These are phyloP conservation scores for Pecoramyces ruminantium DNA, from an alignment of 192 early-diverging fungal genomes.

Conservation along the genomic window DNA sequence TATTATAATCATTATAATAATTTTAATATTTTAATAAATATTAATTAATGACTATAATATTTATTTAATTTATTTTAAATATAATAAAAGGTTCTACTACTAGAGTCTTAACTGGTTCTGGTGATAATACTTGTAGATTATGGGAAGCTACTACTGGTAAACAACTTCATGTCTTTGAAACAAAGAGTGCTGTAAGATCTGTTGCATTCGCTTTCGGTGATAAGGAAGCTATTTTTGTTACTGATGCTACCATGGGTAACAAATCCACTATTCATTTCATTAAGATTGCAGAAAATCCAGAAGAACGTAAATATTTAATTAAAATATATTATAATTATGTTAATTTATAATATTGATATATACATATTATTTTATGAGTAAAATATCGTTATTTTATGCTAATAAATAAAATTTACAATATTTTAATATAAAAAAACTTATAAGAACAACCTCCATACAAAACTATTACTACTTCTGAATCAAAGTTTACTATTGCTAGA, in stretches of 20 bases:
- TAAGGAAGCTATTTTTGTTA: constrained; percentile 70
- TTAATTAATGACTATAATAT: no score
- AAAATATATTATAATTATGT: no score
- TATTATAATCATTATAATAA: no score
- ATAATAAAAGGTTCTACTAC: constrained; percentile 37
- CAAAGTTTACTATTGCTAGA: constrained; percentile 79
- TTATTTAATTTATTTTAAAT: no score
- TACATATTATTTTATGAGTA: no score
- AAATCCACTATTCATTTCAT: constrained; percentile 72
- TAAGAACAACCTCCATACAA: constrained; percentile 8
- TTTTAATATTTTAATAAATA: no score
- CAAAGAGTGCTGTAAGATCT: constrained; percentile 72
- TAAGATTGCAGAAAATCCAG: constrained; percentile 38
- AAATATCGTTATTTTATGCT: no score
- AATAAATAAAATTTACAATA: no score
- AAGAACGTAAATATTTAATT: constrained; percentile 23
- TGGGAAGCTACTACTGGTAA: constrained; percentile 87
- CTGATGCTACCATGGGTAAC: constrained; percentile 92
- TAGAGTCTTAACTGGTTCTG: constrained; percentile 70
- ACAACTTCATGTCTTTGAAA: constrained; percentile 79
- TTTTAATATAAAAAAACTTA: no score
- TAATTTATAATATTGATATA: no score
- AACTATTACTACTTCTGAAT: constrained; percentile 49
- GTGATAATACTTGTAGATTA: constrained; percentile 77
- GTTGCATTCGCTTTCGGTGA: constrained; percentile 86